phyloP scores from a whole-genome alignment of 1,284 basidiomycete species.

The Papiliotrema fonsecae region DNA sequence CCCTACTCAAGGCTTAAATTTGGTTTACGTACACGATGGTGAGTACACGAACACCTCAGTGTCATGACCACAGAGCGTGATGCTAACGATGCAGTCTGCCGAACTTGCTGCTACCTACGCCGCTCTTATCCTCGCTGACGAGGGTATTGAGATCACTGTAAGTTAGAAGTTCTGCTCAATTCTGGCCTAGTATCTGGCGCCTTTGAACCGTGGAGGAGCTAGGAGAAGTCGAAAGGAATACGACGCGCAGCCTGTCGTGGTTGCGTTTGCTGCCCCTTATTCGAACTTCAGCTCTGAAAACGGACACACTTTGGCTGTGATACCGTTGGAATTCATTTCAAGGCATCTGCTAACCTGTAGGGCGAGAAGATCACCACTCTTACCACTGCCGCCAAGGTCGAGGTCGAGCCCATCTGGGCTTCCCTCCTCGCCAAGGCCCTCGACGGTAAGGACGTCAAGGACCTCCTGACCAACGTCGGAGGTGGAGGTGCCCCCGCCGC shows the following conservation, averaged over 20 bases:
- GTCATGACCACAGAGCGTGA: too few relatives aligned
- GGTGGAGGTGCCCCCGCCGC: conserved; percentile 68
- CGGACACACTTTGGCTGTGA: too few relatives aligned
- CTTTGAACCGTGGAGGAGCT: neutral
- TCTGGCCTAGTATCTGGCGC: neutral
- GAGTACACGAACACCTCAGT: too few relatives aligned
- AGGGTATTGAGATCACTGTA: conserved; percentile 93
- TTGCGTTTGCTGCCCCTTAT: too few relatives aligned
- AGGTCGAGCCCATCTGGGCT: conserved; percentile 97
- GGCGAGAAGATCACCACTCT: conserved; percentile 85
- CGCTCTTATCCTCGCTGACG: conserved; percentile 81
- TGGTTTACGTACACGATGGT: conserved; percentile 11
- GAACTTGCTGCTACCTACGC: conserved; percentile 73
- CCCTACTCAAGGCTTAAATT: conserved; percentile 11
- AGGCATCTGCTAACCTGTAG: conserved; percentile 48
- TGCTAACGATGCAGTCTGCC: conserved; percentile 26
- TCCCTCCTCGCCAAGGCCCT: conserved; percentile 93
- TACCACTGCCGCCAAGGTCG: conserved; percentile 74
- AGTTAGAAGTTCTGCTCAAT: conserved; percentile 44
- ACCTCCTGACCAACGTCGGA: conserved; percentile 81
- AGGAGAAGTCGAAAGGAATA: neutral
- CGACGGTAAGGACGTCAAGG: conserved; percentile 96
- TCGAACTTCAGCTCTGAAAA: too few relatives aligned
- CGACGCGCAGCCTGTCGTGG: neutral
- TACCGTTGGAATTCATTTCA: neutral